Evolutionary conservation across 805 yeast genomes (phyloP).

Genomic region (Torulaspora indica): DNA sequence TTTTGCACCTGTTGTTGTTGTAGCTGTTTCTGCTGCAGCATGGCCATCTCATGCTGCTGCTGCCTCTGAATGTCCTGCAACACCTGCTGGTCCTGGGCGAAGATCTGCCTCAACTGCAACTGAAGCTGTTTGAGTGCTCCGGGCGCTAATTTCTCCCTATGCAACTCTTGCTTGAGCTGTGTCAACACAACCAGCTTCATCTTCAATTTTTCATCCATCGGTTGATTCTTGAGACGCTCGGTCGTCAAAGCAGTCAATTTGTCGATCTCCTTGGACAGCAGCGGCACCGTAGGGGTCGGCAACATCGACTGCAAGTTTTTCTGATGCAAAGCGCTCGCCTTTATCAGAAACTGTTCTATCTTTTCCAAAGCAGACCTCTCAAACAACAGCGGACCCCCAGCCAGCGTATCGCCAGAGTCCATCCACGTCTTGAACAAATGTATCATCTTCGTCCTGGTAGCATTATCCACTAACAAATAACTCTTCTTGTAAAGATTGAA

Average conservation of each 20-base stretch:
- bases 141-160: conserved; percentile 33
- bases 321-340: conserved; percentile 48
- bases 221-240: conserved; percentile 32
- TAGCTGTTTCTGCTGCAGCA: conserved; percentile 27
- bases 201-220: conserved; percentile 34
- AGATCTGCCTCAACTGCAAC: conserved; percentile 39
- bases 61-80: conserved; percentile 28
- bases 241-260: conserved; percentile 34
- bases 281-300: conserved; percentile 32
- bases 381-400: conserved; percentile 53
- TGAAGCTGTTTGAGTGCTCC: conserved; percentile 36
- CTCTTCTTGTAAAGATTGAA: conserved; percentile 68
- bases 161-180: conserved; percentile 37
- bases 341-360: conserved; percentile 68
- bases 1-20: conserved; percentile 22
- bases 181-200: conserved; percentile 35
- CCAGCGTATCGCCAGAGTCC: conserved; percentile 43
- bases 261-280: conserved; percentile 36
- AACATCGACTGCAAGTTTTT: conserved; percentile 31
- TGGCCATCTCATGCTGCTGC: conserved; percentile 28
- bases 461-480: conserved; percentile 72
- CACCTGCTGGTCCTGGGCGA: conserved; percentile 38
- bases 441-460: conserved; percentile 65
- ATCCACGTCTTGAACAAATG: conserved; percentile 89
- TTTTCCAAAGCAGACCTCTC: conserved; percentile 61